phyloP scores from a whole-genome alignment of 2,329 filamentous ascomycete genomes.

The Alternaria novae-zelandiae region DNA sequence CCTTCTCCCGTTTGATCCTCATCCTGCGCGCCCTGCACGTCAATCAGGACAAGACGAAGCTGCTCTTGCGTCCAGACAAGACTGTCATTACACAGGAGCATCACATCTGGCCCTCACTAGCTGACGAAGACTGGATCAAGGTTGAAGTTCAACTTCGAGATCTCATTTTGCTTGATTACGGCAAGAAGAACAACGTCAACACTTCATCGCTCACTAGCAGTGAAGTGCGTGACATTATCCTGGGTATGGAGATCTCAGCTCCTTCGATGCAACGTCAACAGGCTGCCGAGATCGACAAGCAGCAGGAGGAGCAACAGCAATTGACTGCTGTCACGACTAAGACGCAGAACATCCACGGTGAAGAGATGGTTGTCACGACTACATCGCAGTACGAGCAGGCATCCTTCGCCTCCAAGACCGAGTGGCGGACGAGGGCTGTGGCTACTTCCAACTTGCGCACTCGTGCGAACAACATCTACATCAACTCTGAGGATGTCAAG shows the following conservation, averaged over 20 bases:
- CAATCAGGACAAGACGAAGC: constrained; percentile 97
- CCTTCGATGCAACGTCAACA: constrained; percentile 98
- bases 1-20: constrained; percentile 92
- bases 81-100: constrained; percentile 98
- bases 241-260: constrained; percentile 99
- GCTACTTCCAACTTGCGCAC: constrained; percentile 95
- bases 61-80: constrained; percentile 94
- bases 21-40: constrained; percentile 95
- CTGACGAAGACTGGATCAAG: constrained; percentile 99
- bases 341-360: constrained; percentile 94
- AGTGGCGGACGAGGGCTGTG: constrained; percentile 96
- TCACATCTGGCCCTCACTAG: constrained; percentile 95
- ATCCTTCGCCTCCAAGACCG: constrained; percentile 97
- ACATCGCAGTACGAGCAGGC: constrained; percentile 98
- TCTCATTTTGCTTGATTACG: constrained; percentile 96
- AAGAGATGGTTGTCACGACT: constrained; percentile 97
- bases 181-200: constrained; percentile 99
- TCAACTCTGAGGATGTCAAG: constrained; percentile 92
- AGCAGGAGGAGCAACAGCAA: constrained; percentile 95
- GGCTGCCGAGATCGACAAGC: constrained; percentile 98
- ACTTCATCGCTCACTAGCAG: constrained; percentile 94
- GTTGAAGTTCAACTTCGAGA: constrained; percentile 97
- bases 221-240: constrained; percentile 96
- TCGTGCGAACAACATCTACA: constrained; percentile 96
- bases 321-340: constrained; percentile 97